These are phyloP conservation scores for Nicotiana paniculata DNA, from an alignment of 257 asterid genomes.

Conservation along the genomic window DNA sequence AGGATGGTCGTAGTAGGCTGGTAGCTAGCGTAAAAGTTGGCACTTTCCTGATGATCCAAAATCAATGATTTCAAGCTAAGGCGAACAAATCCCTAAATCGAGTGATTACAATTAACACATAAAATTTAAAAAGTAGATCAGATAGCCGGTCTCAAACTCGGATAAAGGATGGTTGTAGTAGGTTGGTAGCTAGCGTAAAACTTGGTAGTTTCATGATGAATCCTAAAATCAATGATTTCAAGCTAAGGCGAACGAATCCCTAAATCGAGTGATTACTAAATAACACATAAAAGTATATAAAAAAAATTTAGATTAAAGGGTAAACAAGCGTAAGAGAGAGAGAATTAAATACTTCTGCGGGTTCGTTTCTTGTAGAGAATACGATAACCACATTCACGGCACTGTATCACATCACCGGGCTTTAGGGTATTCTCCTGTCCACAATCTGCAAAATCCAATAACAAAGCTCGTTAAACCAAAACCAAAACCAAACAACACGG, in stretches of 20 bases:
- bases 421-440: conserved; percentile 85
- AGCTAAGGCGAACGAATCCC: background rate
- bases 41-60: too few relatives aligned
- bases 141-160: too few relatives aligned
- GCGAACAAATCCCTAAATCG: too few relatives aligned
- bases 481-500: background rate
- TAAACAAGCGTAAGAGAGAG: background rate
- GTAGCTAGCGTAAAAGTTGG: too few relatives aligned
- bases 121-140: too few relatives aligned
- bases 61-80: too few relatives aligned
- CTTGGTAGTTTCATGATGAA: too few relatives aligned
- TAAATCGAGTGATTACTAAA: background rate
- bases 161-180: too few relatives aligned
- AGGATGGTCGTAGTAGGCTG: too few relatives aligned
- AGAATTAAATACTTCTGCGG: conserved; percentile 49
- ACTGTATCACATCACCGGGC: conserved; percentile 78
- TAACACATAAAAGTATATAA: background rate
- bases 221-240: background rate
- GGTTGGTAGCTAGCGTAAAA: too few relatives aligned
- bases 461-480: background rate
- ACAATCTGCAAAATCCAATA: conserved; percentile 42
- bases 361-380: conserved; percentile 92
- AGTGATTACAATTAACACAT: too few relatives aligned
- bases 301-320: background rate
- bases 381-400: conserved; percentile 88